phyloP scores from a whole-genome alignment of 2,329 filamentous ascomycete species.

The Colletotrichum cordylinicola region DNA sequence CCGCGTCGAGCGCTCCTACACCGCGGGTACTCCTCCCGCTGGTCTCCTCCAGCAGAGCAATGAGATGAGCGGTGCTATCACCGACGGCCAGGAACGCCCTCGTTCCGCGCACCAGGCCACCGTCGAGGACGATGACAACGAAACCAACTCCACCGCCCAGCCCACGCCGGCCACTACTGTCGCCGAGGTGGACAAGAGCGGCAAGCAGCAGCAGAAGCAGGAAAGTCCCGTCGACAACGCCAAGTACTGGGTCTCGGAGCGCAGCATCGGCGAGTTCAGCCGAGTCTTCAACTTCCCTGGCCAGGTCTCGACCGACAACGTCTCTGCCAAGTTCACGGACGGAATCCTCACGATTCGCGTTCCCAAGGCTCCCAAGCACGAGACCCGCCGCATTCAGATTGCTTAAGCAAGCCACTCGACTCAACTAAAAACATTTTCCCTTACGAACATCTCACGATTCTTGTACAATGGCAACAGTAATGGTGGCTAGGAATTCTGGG shows the following conservation, averaged over 20 bases:
- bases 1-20: constrained; percentile 68
- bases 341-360: constrained; percentile 69
- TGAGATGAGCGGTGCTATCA: constrained; percentile 42
- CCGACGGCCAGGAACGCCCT: constrained; percentile 36
- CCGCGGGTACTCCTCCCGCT: constrained; percentile 57
- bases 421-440: background rate
- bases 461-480: background rate
- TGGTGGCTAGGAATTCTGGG: background rate
- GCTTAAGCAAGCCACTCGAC: constrained; percentile 37
- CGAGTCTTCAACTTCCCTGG: constrained; percentile 72
- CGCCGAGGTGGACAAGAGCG: constrained; percentile 38
- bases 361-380: constrained; percentile 69
- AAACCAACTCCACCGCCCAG: constrained; percentile 27
- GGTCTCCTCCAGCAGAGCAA: constrained; percentile 50
- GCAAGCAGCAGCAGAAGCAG: constrained; percentile 31
- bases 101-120: constrained; percentile 57
- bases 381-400: constrained; percentile 61
- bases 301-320: constrained; percentile 66
- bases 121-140: constrained; percentile 66
- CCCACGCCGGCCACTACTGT: constrained; percentile 31
- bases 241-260: constrained; percentile 77
- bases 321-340: constrained; percentile 68
- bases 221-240: constrained; percentile 38
- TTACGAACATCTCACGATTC: background rate
- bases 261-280: constrained; percentile 70